Conservation (phyloP, 768 basidiomycete species). For the Psilocybe azurescens region DNA sequence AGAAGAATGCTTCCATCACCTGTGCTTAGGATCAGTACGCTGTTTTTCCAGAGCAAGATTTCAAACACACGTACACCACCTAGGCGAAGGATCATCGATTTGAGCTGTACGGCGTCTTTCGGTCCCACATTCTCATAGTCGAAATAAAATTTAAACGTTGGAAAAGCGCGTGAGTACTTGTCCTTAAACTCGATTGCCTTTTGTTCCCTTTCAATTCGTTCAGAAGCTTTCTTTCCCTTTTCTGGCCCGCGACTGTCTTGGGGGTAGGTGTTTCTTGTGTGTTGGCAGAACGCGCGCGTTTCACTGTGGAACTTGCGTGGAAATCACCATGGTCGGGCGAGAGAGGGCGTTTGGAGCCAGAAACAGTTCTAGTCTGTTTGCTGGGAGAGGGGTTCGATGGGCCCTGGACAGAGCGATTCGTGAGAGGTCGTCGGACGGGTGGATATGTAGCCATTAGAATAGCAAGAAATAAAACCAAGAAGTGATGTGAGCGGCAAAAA, state of each 20-base stretch:
- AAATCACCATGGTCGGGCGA: constrained; percentile 31
- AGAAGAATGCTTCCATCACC: constrained; percentile 91
- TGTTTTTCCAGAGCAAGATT: constrained; percentile 2
- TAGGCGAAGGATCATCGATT: constrained; percentile 63
- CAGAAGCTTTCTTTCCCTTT: constrained; percentile 50
- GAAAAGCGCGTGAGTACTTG: constrained; percentile 89
- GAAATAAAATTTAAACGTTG: constrained; percentile 84
- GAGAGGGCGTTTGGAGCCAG: constrained; percentile 33
- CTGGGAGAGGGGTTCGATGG: constrained; percentile 19
- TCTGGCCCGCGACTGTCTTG: constrained; percentile 7
- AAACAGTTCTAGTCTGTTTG: constrained; percentile 21
- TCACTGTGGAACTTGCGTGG: constrained; percentile 10
- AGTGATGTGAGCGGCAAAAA: background rate
- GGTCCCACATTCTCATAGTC: constrained; percentile 58
- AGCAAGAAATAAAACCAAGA: constrained; percentile 22
- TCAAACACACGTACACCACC: constrained; percentile 69
- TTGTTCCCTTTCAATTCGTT: constrained; percentile 58
- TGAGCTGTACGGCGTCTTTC: constrained; percentile 45
- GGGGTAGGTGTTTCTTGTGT: background rate
- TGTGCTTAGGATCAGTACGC: constrained; percentile 34
- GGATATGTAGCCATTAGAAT: constrained; percentile 23
- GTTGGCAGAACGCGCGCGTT: constrained; percentile 25
- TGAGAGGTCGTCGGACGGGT: constrained; percentile 24
- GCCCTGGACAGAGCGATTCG: constrained; percentile 24
- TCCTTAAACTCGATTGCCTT: constrained; percentile 74